Evolutionary conservation across 2,329 filamentous ascomycete genomes (phyloP).

Genomic region (Arachnomyces sp.): DNA sequence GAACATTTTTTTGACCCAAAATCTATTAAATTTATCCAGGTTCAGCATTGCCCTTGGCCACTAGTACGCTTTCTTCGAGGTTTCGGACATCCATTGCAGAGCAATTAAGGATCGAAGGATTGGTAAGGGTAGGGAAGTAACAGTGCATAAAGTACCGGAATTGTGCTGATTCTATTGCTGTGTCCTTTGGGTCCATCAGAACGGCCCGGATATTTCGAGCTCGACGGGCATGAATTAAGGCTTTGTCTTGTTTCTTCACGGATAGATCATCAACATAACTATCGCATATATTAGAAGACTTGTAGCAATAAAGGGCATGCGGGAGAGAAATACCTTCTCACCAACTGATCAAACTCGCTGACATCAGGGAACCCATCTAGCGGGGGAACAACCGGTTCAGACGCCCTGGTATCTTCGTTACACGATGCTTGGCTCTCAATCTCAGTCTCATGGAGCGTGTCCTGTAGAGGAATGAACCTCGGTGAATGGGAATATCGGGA

Average conservation of each 20-base stretch:
- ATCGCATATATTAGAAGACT: not conserved
- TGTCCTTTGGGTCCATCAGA: conserved; percentile 43
- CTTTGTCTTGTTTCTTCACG: conserved; percentile 46
- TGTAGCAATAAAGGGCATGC: not conserved
- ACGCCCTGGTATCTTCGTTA: conserved; percentile 37
- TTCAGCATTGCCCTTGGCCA: not conserved
- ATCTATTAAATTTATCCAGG: conserved; percentile 24
- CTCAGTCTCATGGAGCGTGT: conserved; percentile 27
- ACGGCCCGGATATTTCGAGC: conserved; percentile 42
- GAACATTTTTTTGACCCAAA: conserved; percentile 50
- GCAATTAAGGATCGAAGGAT: not conserved
- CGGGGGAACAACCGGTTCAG: conserved; percentile 37
- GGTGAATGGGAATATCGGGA: conserved; percentile 25
- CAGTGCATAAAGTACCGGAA: conserved; percentile 32
- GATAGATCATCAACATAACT: conserved; percentile 45
- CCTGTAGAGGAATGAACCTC: conserved; percentile 28
- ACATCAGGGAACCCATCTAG: conserved; percentile 40
- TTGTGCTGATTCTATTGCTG: conserved; percentile 43
- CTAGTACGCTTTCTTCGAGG: too few species aligned
- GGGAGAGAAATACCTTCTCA: conserved; percentile 31
- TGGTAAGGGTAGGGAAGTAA: not conserved
- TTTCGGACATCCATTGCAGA: too few species aligned
- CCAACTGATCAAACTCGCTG: conserved; percentile 38
- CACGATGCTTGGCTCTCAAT: conserved; percentile 39
- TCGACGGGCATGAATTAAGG: conserved; percentile 41